Evolutionary conservation across 176 grass and related monocot genomes (phyloP).

Genomic region (Oryza glaberrima): DNA sequence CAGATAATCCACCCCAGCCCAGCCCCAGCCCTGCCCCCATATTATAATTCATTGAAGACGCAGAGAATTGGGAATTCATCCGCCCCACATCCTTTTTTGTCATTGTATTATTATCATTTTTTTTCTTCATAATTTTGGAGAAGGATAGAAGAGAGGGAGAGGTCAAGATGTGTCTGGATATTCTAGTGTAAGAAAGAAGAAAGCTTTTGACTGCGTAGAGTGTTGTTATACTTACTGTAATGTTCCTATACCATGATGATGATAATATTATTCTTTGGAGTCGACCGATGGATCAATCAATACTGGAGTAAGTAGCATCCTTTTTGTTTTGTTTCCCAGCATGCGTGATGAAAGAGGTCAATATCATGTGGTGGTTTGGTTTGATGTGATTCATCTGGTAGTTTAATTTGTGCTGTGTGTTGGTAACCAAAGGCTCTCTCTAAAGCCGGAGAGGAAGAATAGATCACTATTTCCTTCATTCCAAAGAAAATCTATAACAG

Average conservation of each 20-base stretch:
- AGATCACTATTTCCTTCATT: too few relatives aligned
- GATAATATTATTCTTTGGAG: neutral
- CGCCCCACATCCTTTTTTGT: neutral
- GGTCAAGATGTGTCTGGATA: neutral
- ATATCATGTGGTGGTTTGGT: too few relatives aligned
- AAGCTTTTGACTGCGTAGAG: neutral
- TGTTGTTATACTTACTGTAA: neutral
- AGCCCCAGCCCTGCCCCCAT: neutral
- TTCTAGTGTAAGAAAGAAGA: neutral
- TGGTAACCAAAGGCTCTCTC: too few relatives aligned
- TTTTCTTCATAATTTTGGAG: neutral
- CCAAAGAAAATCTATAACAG: too few relatives aligned
- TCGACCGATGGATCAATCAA: neutral
- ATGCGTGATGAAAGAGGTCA: neutral
- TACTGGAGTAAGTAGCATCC: neutral
- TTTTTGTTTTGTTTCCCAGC: neutral
- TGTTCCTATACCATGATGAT: neutral
- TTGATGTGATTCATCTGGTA: too few relatives aligned
- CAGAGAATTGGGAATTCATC: neutral
- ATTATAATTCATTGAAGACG: slow-evolving; percentile 30
- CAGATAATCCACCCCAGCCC: slow-evolving; percentile 39
- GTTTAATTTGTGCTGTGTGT: too few relatives aligned
- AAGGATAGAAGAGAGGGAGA: neutral
- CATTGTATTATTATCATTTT: slow-evolving; percentile 29
- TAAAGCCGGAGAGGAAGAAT: too few relatives aligned